Evolutionary conservation across 192 early-diverging fungal genomes (phyloP), one percentile per base, ranked within the genome.

Genomic region (Polychytrium aggregatum): DNA sequence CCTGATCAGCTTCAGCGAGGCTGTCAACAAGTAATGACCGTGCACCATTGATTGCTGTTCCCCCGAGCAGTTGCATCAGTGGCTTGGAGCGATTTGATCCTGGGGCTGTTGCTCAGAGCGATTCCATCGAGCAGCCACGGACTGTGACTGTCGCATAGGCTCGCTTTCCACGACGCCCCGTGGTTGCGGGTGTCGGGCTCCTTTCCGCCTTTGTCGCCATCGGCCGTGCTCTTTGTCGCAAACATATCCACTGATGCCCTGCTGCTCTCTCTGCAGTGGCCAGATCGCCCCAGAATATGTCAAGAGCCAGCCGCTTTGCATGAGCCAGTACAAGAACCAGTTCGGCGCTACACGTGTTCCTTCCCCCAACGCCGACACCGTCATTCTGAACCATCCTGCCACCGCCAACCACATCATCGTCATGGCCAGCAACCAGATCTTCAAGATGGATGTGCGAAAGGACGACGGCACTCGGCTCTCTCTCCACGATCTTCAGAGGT

Each of bases 291-390:
- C 67, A 13, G 75, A 76, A 51, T 70, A 59, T 40, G 53, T 62
- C 42, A 69, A 68, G 44, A 55, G 61, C 27, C 50, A n/a, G 1
- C 87, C 89, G 3, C 64, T 94, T 24, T 91, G 88, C 67, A 98
- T 98, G 94, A 82, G 92, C 67, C 94, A 98, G 72, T 86, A 85
- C 69, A 84, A 75, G 48, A 79, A 79, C 40, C 79, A 85, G 55
- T 94, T 92, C 70, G 85, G 86, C 35, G 79, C 84, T 6, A 73
- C 76, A 37, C 74, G 94, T 16, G 69, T 92, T 29, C 78, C 92
- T 10, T 78, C 80, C 1, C 34, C 62, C 9, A 69, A 63, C 1
- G 55, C 73, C 21, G 94, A 98, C 58, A 69, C 72, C 20, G 67
- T 94, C 38, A 68, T 81, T 6, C 68, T 76, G 21, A 64, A 76